Percentiles rank a stretch among this genome's conserved stretches.
phyloP scores from a whole-genome alignment of 148 eudicot species.

The Chenopodium suecicum region DNA sequence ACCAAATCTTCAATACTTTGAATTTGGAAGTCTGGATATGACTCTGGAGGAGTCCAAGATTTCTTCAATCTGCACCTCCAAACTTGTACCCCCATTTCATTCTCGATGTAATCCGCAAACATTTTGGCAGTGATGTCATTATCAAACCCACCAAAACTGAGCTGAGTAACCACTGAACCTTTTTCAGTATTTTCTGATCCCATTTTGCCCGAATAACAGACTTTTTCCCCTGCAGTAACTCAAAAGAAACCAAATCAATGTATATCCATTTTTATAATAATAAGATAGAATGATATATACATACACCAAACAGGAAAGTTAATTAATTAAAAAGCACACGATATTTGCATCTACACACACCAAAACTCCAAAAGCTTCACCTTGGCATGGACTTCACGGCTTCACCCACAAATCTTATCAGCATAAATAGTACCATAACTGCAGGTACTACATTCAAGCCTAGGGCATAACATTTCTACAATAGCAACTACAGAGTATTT shows the following conservation, averaged over 20 bases:
- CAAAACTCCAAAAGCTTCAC: not conserved
- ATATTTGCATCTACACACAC: not conserved
- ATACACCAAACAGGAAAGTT: too few relatives aligned
- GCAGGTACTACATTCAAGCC: not conserved
- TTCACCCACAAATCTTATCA: not conserved
- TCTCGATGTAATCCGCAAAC: slow-evolving; percentile 61
- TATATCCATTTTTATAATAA: not conserved
- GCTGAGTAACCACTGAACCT: slow-evolving; percentile 58
- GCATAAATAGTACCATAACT: not conserved
- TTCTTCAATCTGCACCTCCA: slow-evolving; percentile 89
- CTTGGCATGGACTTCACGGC: not conserved
- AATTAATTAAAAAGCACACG: not conserved
- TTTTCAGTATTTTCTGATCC: slow-evolving; percentile 42
- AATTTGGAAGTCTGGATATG: slow-evolving; percentile 48
- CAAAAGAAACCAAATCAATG: not conserved
- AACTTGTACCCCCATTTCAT: slow-evolving; percentile 46
- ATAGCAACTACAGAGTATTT: too few relatives aligned
- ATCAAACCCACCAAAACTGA: slow-evolving; percentile 81
- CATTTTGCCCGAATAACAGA: slow-evolving; percentile 38
- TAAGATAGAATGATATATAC: not conserved
- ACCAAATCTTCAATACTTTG: slow-evolving; percentile 26
- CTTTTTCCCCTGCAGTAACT: slow-evolving; percentile 1
- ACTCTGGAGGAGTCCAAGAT: slow-evolving; percentile 76
- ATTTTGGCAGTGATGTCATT: slow-evolving; percentile 49
- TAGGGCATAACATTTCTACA: not conserved